Percentiles rank a stretch among this genome's conserved stretches.
These are phyloP conservation scores for Daldinia vernicosa DNA, from an alignment of 495 filamentous ascomycete genomes.

Conservation along the genomic window DNA sequence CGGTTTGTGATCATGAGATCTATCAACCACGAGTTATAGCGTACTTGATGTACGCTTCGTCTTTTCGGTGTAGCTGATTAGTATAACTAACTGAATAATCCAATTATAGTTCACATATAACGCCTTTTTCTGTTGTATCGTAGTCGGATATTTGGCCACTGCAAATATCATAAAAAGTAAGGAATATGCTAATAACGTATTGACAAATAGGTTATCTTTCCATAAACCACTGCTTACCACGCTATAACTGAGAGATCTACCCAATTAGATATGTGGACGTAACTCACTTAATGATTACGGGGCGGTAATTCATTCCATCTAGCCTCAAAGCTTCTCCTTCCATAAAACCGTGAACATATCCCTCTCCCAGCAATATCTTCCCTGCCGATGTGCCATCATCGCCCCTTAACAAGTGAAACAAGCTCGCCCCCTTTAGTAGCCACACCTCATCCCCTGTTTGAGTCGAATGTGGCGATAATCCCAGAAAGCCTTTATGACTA, in stretches of 20 bases:
- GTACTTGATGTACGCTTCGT: not conserved
- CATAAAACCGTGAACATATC: conserved; percentile 35
- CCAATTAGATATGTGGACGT: not conserved
- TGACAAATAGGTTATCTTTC: not conserved
- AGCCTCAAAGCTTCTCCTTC: conserved; percentile 24
- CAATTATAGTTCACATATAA: not conserved
- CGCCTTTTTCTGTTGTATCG: not conserved
- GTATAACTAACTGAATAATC: not conserved
- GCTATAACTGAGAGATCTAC: not conserved
- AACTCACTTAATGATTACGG: conserved; percentile 15
- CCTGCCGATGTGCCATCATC: not conserved
- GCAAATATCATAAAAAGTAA: not conserved
- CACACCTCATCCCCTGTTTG: conserved; percentile 33
- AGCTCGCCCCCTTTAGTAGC: conserved; percentile 31
- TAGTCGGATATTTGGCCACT: not conserved
- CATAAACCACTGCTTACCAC: not conserved
- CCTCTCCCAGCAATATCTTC: conserved; percentile 25
- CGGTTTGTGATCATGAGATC: too few relatives aligned
- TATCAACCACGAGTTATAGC: too few relatives aligned
- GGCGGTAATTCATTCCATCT: conserved; percentile 13
- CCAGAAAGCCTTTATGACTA: conserved; percentile 15
- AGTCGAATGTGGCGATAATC: conserved; percentile 26
- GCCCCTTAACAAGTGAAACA: conserved; percentile 21
- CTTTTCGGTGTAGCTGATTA: not conserved
- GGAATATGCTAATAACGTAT: not conserved